Conservation (phyloP, 1,139 yeast genomes). For the Suhomyces choctaworum region DNA sequence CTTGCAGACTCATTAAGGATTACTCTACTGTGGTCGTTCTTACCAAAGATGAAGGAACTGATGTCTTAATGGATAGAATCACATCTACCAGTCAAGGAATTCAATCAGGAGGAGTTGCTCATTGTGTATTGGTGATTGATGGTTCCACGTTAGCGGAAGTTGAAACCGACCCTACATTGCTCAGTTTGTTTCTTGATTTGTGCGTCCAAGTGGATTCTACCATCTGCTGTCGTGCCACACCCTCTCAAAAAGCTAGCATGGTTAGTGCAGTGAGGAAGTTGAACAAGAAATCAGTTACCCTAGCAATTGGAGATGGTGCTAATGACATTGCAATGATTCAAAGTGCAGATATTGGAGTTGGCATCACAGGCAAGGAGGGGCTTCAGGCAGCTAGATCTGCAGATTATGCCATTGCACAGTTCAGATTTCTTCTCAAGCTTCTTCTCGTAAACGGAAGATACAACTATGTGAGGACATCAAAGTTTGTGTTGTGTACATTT, state of each 20-base stretch:
- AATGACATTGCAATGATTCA: conserved; percentile 99
- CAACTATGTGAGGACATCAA: conserved; percentile 88
- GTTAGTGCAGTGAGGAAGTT: conserved; percentile 72
- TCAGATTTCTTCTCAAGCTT: conserved; percentile 76
- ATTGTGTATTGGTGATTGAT: conserved; percentile 90
- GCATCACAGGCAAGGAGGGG: conserved; percentile 96
- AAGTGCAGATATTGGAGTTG: conserved; percentile 96
- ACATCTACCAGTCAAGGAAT: conserved; percentile 61
- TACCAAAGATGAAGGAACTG: conserved; percentile 56
- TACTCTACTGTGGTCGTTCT: conserved; percentile 85
- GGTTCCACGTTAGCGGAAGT: conserved; percentile 77
- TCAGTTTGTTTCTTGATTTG: conserved; percentile 76
- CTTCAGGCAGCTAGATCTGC: conserved; percentile 94
- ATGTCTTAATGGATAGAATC: conserved; percentile 53
- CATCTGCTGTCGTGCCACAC: conserved; percentile 94
- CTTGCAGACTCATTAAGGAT: conserved; percentile 90
- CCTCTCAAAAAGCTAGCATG: conserved; percentile 92
- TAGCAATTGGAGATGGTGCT: conserved; percentile 99
- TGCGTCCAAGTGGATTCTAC: conserved; percentile 90
- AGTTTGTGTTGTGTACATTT: conserved; percentile 90
- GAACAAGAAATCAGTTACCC: conserved; percentile 68
- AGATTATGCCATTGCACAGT: conserved; percentile 95
- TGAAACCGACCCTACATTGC: conserved; percentile 68
- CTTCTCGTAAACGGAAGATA: conserved; percentile 93
- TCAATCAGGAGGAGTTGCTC: conserved; percentile 76